These are phyloP conservation scores for Ascobolus immersus DNA, from an alignment of 495 filamentous ascomycete genomes.

Conservation along the genomic window DNA sequence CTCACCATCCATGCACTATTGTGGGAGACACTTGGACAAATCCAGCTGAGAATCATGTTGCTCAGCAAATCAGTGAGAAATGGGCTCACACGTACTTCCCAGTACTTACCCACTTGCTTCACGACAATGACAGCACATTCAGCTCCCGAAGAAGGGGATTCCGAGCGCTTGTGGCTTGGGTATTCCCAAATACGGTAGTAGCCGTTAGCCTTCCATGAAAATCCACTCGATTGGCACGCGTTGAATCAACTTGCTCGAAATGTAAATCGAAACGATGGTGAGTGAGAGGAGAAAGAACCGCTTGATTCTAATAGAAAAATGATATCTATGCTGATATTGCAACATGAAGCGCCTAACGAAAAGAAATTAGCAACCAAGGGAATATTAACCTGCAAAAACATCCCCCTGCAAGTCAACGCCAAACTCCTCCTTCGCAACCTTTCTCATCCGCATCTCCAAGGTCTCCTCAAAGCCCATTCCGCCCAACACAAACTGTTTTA, in stretches of 20 bases:
- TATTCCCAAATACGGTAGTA: no score
- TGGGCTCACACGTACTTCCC: constrained; percentile 9
- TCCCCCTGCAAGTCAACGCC: constrained; percentile 72
- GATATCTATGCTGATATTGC: neutral
- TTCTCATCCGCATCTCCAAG: constrained; percentile 60
- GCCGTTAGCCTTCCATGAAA: constrained; percentile 18
- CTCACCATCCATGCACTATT: no score
- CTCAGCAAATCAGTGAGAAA: constrained; percentile 13
- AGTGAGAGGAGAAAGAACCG: constrained; percentile 98
- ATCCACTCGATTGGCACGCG: constrained; percentile 18
- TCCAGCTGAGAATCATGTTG: constrained; percentile 29
- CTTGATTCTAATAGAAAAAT: constrained; percentile 82
- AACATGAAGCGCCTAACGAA: constrained; percentile 6
- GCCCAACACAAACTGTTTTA: constrained; percentile 44
- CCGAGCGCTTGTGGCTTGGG: constrained; percentile 20
- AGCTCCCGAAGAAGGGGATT: constrained; percentile 17
- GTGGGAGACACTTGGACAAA: constrained; percentile 29
- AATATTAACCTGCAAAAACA: constrained; percentile 68
- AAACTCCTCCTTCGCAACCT: constrained; percentile 60
- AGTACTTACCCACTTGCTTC: constrained; percentile 13
- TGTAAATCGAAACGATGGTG: constrained; percentile 77
- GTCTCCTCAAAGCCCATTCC: constrained; percentile 85
- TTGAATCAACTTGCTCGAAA: constrained; percentile 24
- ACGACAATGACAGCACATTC: constrained; percentile 14
- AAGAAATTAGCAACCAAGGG: no score